Conservation (phyloP, 805 yeast species). For the Cyberlindnera lachancei region DNA sequence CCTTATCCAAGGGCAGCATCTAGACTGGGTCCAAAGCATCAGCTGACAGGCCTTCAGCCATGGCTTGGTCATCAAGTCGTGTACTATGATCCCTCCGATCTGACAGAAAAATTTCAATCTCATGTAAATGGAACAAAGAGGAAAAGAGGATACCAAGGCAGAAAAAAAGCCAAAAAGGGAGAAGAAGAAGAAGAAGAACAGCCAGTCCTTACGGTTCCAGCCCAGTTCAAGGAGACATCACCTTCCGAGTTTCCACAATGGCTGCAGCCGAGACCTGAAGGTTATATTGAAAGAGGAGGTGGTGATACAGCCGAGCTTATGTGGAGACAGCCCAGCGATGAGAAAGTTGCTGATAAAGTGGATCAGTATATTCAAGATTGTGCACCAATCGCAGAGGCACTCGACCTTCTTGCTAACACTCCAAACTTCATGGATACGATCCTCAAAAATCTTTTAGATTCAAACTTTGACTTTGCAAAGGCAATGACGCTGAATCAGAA, state of each 20-base stretch:
- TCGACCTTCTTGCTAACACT: constrained; percentile 52
- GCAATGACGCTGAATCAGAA: constrained; percentile 41
- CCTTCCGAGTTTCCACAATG: constrained; percentile 56
- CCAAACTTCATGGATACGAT: constrained; percentile 81
- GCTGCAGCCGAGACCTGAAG: constrained; percentile 73
- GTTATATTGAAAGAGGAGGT: constrained; percentile 79
- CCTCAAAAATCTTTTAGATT: constrained; percentile 44
- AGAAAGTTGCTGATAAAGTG: constrained; percentile 24
- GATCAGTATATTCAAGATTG: constrained; percentile 52
- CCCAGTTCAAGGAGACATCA: constrained; percentile 32
- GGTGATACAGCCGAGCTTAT: constrained; percentile 55
- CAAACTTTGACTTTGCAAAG: constrained; percentile 39
- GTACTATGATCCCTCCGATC: constrained; percentile 44
- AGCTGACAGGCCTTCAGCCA: constrained; percentile 56
- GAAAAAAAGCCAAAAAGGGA: constrained; percentile 14
- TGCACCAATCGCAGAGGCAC: constrained; percentile 44
- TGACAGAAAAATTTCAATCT: constrained; percentile 13
- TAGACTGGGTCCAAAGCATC: constrained; percentile 66
- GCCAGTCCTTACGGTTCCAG: constrained; percentile 35
- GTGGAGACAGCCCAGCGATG: constrained; percentile 49
- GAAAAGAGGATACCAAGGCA: constrained; percentile 15
- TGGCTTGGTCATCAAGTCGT: constrained; percentile 59
- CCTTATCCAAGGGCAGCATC: constrained; percentile 79
- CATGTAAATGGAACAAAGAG: constrained; percentile 22
- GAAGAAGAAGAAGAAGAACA: constrained; percentile 18